Conservation (phyloP, 306 rosid genomes). For the Spatholobus suberectus region DNA sequence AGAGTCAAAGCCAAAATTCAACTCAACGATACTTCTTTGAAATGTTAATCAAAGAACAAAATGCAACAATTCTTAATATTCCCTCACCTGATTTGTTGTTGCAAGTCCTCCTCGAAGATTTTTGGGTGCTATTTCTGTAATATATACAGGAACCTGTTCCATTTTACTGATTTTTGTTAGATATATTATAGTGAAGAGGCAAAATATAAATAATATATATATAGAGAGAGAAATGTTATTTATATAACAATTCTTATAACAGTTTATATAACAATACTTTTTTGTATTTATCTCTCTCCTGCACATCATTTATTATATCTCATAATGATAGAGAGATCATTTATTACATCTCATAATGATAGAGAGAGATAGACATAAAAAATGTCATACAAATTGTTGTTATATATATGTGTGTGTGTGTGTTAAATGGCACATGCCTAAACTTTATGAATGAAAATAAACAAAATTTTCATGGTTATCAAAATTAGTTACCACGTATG, state of each 20-base stretch:
- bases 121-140: constrained; percentile 81
- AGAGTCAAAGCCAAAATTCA: constrained; percentile 20
- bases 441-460: not conserved
- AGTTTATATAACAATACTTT: no score
- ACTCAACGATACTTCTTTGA: not conserved
- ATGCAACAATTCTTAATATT: not conserved
- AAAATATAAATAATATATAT: not conserved
- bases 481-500: constrained; percentile 75
- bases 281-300: no score
- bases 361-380: no score
- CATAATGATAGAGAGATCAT: no score
- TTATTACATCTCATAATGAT: no score
- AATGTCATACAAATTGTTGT: no score
- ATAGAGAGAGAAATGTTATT: no score
- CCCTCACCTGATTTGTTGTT: constrained; percentile 64
- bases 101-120: constrained; percentile 78
- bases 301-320: no score
- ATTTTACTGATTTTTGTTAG: constrained; percentile 22
- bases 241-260: no score
- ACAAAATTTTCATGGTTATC: not conserved
- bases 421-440: not conserved
- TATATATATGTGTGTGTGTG: no score
- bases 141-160: constrained; percentile 76
- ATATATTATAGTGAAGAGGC: not conserved
- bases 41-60: not conserved